These are phyloP conservation scores for Talaromyces thailandensis DNA, from an alignment of 495 filamentous ascomycete species.

Conservation along the genomic window DNA sequence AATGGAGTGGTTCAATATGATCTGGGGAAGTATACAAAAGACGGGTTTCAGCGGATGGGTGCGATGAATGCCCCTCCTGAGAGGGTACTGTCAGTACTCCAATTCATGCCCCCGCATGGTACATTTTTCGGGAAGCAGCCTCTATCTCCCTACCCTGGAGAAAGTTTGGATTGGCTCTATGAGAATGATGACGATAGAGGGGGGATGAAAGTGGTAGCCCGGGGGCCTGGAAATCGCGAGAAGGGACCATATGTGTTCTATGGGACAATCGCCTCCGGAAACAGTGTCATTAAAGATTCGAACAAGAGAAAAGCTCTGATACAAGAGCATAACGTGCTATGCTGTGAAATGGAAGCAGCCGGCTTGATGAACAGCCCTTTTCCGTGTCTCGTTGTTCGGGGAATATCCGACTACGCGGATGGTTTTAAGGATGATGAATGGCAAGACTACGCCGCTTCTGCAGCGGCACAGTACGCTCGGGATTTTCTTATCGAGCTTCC, in stretches of 20 bases:
- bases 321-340: background rate
- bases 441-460: conserved; percentile 15
- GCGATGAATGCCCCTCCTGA: conserved; percentile 16
- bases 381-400: conserved; percentile 13
- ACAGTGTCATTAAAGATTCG: conserved; percentile 9
- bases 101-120: background rate
- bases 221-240: background rate
- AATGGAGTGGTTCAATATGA: conserved; percentile 18
- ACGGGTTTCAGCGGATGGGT: conserved; percentile 17
- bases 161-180: background rate
- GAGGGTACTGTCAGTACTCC: conserved; percentile 5
- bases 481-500: conserved; percentile 6
- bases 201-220: background rate
- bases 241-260: background rate
- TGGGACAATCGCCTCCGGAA: conserved; percentile 13
- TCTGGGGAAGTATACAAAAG: conserved; percentile 7
- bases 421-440: conserved; percentile 16
- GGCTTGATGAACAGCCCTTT: background rate
- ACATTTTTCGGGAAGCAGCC: background rate
- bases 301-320: conserved; percentile 5
- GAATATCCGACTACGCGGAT: conserved; percentile 17
- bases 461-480: conserved; percentile 11
- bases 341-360: background rate
- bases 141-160: background rate
- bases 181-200: background rate